These are phyloP conservation scores for Amniculicola lignicola DNA, from an alignment of 495 filamentous ascomycete species.

Conservation along the genomic window DNA sequence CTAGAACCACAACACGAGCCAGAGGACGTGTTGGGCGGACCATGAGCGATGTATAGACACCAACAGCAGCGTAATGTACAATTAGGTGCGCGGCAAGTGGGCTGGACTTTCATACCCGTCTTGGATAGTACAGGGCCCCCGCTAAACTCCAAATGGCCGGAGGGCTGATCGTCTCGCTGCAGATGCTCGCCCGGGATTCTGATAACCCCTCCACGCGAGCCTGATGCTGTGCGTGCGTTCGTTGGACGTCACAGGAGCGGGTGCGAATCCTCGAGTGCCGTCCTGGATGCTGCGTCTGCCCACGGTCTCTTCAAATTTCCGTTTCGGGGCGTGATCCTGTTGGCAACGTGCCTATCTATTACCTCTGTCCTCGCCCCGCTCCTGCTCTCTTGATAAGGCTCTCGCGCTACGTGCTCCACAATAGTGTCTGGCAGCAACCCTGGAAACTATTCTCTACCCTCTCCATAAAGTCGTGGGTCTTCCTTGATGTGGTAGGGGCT, in stretches of 20 bases:
- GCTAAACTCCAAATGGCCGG: constrained; percentile 21
- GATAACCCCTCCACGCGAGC: constrained; percentile 30
- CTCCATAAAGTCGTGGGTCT: constrained; percentile 1
- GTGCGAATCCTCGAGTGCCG: neutral
- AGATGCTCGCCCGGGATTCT: constrained; percentile 18
- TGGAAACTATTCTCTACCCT: neutral
- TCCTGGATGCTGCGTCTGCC: neutral
- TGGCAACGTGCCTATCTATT: constrained; percentile 13
- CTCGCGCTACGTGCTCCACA: neutral
- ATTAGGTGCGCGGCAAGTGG: constrained; percentile 5
- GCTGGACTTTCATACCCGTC: constrained; percentile 32
- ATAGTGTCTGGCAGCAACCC: neutral
- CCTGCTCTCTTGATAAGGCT: constrained; percentile 10
- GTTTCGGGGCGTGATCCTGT: constrained; percentile 3
- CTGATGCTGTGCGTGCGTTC: constrained; percentile 7
- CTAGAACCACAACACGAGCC: constrained; percentile 5
- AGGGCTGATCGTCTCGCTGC: constrained; percentile 17
- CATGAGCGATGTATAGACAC: neutral
- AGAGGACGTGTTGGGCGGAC: neutral
- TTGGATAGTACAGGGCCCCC: constrained; percentile 16
- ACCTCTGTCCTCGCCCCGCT: constrained; percentile 7
- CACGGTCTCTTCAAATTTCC: constrained; percentile 9
- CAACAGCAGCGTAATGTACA: neutral
- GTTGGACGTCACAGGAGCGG: neutral
- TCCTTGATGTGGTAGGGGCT: neutral